Evolutionary conservation across 176 grass and related monocot species (phyloP).

Genomic region (Melocanna baccifera): DNA sequence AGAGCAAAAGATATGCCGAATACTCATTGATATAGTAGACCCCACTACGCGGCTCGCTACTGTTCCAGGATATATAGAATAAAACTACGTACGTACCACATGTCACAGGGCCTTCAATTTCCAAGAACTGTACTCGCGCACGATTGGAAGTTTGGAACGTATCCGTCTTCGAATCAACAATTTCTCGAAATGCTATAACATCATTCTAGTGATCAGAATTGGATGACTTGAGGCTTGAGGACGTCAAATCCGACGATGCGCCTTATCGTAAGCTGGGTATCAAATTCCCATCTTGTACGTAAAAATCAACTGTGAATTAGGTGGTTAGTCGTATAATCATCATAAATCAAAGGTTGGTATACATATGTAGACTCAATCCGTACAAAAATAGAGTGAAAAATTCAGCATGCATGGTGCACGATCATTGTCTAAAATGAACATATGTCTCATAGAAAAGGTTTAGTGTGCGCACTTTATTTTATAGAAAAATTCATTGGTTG

Average conservation of each 20-base stretch:
- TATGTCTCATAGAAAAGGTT: background rate
- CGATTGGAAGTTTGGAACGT: background rate
- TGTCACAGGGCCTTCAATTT: slow-evolving; percentile 19
- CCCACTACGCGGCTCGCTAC: slow-evolving; percentile 13
- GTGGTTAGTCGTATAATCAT: background rate
- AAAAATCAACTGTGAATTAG: background rate
- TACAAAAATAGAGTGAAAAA: background rate
- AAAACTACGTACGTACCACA: slow-evolving; percentile 26
- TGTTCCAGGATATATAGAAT: slow-evolving; percentile 29
- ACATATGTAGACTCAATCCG: background rate
- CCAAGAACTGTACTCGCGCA: slow-evolving; percentile 42
- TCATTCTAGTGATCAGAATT: background rate
- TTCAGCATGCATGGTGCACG: background rate
- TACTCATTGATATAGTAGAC: slow-evolving; percentile 11
- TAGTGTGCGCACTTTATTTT: background rate
- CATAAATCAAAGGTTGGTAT: background rate
- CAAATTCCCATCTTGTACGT: background rate
- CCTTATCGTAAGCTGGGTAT: background rate
- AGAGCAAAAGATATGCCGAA: slow-evolving; percentile 28
- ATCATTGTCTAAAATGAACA: background rate
- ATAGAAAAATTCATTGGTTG: background rate
- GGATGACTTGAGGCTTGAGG: background rate
- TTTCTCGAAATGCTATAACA: background rate
- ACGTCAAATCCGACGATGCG: background rate
- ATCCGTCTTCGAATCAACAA: background rate